Conservation (phyloP, 2,329 filamentous ascomycete genomes). For the Madurella fahalii region DNA sequence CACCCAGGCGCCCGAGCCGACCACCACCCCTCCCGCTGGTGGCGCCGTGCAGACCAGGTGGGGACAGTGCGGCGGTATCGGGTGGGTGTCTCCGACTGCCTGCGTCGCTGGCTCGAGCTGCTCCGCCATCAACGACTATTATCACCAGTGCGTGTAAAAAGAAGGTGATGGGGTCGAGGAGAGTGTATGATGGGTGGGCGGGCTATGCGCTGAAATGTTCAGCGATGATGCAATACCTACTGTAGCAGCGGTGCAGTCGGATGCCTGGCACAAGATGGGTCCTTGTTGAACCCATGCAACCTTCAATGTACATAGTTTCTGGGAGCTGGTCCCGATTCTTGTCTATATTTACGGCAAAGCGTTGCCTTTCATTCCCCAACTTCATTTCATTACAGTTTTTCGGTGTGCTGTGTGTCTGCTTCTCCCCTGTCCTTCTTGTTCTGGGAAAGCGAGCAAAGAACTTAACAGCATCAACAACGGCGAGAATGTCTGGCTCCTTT, state of each 20-base stretch:
- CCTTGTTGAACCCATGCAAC: background rate
- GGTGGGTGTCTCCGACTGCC: slow-evolving; percentile 21
- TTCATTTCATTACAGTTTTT: no score
- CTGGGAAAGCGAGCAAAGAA: no score
- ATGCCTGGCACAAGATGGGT: no score
- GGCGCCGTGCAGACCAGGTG: slow-evolving; percentile 19
- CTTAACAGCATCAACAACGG: no score
- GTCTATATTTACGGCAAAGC: background rate
- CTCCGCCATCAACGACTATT: slow-evolving; percentile 19
- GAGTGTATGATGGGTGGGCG: background rate
- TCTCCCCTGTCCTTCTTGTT: no score
- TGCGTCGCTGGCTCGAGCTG: slow-evolving; percentile 23
- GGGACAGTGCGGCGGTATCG: slow-evolving; percentile 27
- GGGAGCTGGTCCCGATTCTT: background rate
- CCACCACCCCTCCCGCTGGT: slow-evolving; percentile 10
- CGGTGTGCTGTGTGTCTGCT: no score
- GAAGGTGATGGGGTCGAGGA: background rate
- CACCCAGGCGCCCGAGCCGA: background rate
- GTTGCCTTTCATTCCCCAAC: background rate
- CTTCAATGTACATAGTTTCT: background rate
- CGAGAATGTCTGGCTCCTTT: no score
- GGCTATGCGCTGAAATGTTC: background rate
- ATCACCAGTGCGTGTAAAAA: slow-evolving; percentile 24
- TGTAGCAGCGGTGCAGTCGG: background rate
- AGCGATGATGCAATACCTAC: background rate